Evolutionary conservation across 1,284 basidiomycete genomes (phyloP).

Genomic region (Ceratobasidium sp.): DNA sequence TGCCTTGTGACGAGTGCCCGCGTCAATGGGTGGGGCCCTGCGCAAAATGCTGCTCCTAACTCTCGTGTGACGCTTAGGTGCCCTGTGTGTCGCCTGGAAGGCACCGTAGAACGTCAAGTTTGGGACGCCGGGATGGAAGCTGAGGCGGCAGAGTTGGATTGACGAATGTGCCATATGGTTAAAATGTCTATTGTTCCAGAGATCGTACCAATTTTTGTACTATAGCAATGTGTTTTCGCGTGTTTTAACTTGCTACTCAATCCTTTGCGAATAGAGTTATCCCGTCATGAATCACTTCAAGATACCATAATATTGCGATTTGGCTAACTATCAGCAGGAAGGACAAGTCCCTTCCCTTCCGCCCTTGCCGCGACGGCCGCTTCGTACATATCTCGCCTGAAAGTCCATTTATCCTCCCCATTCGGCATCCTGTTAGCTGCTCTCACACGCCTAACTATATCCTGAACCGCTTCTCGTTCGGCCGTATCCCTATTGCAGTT

Average conservation of each 20-base stretch:
- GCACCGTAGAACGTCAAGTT: constrained; percentile 25
- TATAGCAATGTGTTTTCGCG: not conserved
- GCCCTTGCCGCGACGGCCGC: constrained; percentile 63
- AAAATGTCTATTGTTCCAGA: not conserved
- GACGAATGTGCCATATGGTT: not conserved
- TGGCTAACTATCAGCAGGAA: constrained; percentile 3
- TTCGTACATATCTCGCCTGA: constrained; percentile 72
- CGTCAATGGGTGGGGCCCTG: constrained; percentile 33
- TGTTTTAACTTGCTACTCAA: not conserved
- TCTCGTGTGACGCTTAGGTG: constrained; percentile 33
- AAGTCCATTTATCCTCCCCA: constrained; percentile 58
- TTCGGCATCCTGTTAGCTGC: constrained; percentile 26
- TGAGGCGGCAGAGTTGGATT: not conserved
- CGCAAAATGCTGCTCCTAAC: constrained; percentile 1
- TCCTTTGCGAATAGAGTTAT: not conserved
- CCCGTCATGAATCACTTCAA: not conserved
- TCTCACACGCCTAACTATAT: constrained; percentile 66
- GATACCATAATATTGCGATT: too few species aligned
- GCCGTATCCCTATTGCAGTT: constrained; percentile 75
- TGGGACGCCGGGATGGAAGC: constrained; percentile 34
- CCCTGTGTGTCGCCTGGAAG: constrained; percentile 32
- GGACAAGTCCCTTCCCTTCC: constrained; percentile 52
- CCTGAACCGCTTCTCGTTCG: constrained; percentile 70
- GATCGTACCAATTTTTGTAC: not conserved
- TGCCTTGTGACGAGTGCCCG: constrained; percentile 37